Base-by-base conservation (phyloP, 2,329 filamentous ascomycete genomes). In the Aspergillus sclerotialis region DNA sequence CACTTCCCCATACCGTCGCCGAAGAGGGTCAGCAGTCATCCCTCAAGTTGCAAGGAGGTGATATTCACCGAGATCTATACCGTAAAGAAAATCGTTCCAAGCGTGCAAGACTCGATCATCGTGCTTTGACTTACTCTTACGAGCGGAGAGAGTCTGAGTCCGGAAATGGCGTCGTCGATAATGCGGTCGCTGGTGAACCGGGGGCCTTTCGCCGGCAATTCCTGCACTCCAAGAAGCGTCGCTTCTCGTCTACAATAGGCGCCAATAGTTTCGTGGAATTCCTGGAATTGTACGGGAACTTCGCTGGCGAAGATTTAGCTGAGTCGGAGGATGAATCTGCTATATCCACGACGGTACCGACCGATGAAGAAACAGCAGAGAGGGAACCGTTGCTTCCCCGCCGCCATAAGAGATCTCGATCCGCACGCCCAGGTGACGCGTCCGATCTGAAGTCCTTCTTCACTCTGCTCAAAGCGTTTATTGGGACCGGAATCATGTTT, bases 401-500 rank as follows among this genome's bases (percentile, higher is more conserved):
- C 5, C 67, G 72, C 10, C 44, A 74, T 10, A 72, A 66, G 51
- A 76, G 67, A 45, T 70, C 75, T 2, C 62, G 70, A 14, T 50
- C 45, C 15, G 48, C 47, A 32, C 66, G 58, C 40, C 65, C 73
- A 23, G 80, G 79, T 13, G 78, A 83, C 48, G 80, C 83, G 2
- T 73, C 74, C 33, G 80, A 75, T n/a, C 62, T 73, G 25, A 83
- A 84, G 63, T 80, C 83, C 0, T 88, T 88, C 60, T 86, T 87
- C 56, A 88, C 82, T 0, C 67, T 87, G 7, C 65, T 88, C 33
- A 88, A 88, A 57, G 82, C 83, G 1, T 88, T 88, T 49, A 75
- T 88, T 34, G 83, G 83, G 30, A 88, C 83, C 0, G 83, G 83
- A 40, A 87, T 88, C 56, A 85, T 88, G 78, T 88, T 88, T 52